phyloP scores from a whole-genome alignment of 2,329 filamentous ascomycete species.

The Fusarium agapanthi region DNA sequence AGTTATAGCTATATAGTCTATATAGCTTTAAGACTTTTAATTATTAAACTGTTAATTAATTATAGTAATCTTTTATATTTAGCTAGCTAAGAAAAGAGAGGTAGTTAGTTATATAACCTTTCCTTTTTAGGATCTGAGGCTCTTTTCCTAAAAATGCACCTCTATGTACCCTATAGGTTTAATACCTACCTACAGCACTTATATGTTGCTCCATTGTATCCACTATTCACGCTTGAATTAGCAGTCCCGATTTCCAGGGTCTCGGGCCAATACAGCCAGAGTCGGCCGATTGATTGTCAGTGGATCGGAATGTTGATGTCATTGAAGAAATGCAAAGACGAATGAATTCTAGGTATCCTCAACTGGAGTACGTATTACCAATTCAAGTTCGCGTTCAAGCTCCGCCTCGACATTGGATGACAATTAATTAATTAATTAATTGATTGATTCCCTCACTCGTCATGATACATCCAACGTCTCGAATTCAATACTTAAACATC shows the following conservation, averaged over 20 bases:
- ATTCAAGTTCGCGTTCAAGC: neutral
- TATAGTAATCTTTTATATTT: too few species aligned
- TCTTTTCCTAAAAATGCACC: too few species aligned
- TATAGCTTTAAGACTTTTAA: too few species aligned
- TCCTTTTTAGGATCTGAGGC: too few species aligned
- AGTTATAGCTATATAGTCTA: too few species aligned
- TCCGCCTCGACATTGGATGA: constrained; percentile 3
- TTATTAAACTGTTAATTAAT: too few species aligned
- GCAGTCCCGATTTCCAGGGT: neutral
- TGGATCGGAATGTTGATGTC: constrained; percentile 31
- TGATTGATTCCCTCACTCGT: neutral
- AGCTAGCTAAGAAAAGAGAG: too few species aligned
- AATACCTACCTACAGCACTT: neutral
- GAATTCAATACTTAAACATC: constrained; percentile 8
- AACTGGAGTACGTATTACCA: constrained; percentile 6
- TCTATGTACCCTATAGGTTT: too few species aligned
- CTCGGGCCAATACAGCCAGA: neutral
- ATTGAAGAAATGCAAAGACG: constrained; percentile 8
- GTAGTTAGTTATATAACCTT: too few species aligned
- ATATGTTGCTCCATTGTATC: neutral
- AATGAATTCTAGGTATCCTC: neutral
- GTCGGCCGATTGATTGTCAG: constrained; percentile 1
- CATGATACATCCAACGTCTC: constrained; percentile 11
- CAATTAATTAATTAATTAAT: neutral
- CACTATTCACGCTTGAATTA: constrained; percentile 1